A percentile compares a stretch with the other conserved stretches of the same genome.
phyloP scores from a whole-genome alignment of 805 yeast genomes.

The Candida lessepsii region DNA sequence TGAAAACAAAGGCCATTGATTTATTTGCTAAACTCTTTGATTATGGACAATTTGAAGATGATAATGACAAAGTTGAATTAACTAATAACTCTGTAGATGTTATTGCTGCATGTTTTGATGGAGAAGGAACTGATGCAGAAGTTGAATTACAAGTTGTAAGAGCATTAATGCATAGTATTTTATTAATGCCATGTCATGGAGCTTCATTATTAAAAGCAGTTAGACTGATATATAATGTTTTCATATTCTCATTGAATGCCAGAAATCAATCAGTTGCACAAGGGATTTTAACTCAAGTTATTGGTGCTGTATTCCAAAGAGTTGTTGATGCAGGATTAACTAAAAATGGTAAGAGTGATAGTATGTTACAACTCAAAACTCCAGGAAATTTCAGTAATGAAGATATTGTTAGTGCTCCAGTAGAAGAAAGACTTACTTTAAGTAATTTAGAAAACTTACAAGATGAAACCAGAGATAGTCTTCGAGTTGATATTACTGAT shows the following conservation, averaged over 20 bases:
- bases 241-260: slow-evolving; percentile 76
- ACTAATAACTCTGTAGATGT: slow-evolving; percentile 84
- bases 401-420: slow-evolving; percentile 16
- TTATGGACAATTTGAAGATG: slow-evolving; percentile 71
- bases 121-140: slow-evolving; percentile 87
- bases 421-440: slow-evolving; percentile 48
- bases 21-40: slow-evolving; percentile 84
- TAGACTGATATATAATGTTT: slow-evolving; percentile 89
- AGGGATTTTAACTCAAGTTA: slow-evolving; percentile 89
- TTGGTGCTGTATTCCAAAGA: slow-evolving; percentile 80
- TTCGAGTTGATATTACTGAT: slow-evolving; percentile 49
- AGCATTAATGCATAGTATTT: slow-evolving; percentile 84
- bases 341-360: slow-evolving; percentile 21
- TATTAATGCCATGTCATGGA: slow-evolving; percentile 87
- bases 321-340: slow-evolving; percentile 44
- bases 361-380: slow-evolving; percentile 22
- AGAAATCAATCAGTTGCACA: slow-evolving; percentile 93
- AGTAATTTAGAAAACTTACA: slow-evolving; percentile 56
- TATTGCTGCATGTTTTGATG: slow-evolving; percentile 80
- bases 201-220: slow-evolving; percentile 84
- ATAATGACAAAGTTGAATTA: slow-evolving; percentile 53
- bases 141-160: slow-evolving; percentile 91
- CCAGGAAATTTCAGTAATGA: slow-evolving; percentile 25
- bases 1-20: slow-evolving; percentile 76
- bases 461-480: slow-evolving; percentile 50